Evolutionary conservation across 352 stramenopile genomes (phyloP).

Genomic region (Peronospora farinosa): DNA sequence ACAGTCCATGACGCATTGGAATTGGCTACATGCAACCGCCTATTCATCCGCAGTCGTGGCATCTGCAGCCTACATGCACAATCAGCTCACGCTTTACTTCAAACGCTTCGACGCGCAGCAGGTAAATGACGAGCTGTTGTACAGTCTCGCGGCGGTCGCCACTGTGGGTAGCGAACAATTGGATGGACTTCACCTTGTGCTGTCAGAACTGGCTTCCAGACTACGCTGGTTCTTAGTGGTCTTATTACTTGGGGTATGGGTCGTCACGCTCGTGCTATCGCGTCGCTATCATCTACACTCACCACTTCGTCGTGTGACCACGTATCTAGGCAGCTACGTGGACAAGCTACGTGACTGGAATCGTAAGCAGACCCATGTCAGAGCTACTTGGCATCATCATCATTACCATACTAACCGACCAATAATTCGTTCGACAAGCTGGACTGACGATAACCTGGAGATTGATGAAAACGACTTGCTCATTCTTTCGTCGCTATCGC

Average conservation of each 20-base stretch:
- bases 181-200: slow-evolving; percentile 28
- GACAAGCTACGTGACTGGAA: slow-evolving; percentile 23
- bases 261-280: slow-evolving; percentile 39
- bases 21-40: slow-evolving; percentile 62
- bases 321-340: slow-evolving; percentile 16
- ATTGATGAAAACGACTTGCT: slow-evolving; percentile 69
- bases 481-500: slow-evolving; percentile 63
- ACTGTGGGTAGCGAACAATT: slow-evolving; percentile 27
- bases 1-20: slow-evolving; percentile 53
- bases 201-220: slow-evolving; percentile 28
- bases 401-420: slow-evolving; percentile 7
- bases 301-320: slow-evolving; percentile 36
- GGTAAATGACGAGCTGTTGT: slow-evolving; percentile 33
- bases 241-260: slow-evolving; percentile 38
- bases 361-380: slow-evolving; percentile 8
- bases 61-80: slow-evolving; percentile 67
- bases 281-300: slow-evolving; percentile 41
- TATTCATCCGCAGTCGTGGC: slow-evolving; percentile 64
- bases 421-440: slow-evolving; percentile 12
- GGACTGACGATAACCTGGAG: slow-evolving; percentile 34
- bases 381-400: slow-evolving; percentile 5
- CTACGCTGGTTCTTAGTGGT: slow-evolving; percentile 44
- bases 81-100: slow-evolving; percentile 40
- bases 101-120: slow-evolving; percentile 29
- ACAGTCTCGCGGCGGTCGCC: slow-evolving; percentile 26